Evolutionary conservation across 2,329 filamentous ascomycete species (phyloP).

Genomic region (Moelleriella libera): DNA sequence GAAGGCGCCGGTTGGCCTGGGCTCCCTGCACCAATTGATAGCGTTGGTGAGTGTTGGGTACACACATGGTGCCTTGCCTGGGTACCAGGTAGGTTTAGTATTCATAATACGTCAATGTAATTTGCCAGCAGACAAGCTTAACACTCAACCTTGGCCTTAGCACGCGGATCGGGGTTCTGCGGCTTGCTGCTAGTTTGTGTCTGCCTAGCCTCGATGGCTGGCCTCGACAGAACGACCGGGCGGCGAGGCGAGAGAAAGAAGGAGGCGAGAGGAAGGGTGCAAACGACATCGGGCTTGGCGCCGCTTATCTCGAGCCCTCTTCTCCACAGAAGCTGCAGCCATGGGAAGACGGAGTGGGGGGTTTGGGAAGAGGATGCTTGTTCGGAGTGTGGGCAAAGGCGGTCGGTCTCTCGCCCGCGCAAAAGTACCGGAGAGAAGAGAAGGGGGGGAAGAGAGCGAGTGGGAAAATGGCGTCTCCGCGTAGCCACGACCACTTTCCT

Average conservation of each 20-base stretch:
- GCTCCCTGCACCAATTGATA: neutral
- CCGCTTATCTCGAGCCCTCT: constrained; percentile 1
- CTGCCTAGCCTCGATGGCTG: neutral
- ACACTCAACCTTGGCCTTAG: neutral
- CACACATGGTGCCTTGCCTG: no score
- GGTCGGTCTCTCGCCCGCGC: no score
- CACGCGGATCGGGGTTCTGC: neutral
- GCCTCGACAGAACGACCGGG: neutral
- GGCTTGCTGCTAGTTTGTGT: neutral
- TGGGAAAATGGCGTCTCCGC: neutral
- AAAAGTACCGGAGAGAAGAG: neutral
- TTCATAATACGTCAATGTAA: no score
- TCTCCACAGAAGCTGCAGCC: no score
- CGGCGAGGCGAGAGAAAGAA: neutral
- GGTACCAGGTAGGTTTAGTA: no score
- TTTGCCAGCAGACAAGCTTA: no score
- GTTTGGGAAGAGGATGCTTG: no score
- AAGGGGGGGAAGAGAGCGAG: neutral
- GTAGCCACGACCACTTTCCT: neutral
- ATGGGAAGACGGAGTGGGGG: no score
- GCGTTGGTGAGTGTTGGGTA: no score
- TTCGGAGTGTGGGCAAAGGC: no score
- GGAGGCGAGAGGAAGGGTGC: neutral
- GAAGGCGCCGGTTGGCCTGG: neutral
- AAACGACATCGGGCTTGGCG: neutral